Evolutionary conservation across 1,139 yeast genomes (phyloP).

Genomic region (Casaregolazyma suthepensis): DNA sequence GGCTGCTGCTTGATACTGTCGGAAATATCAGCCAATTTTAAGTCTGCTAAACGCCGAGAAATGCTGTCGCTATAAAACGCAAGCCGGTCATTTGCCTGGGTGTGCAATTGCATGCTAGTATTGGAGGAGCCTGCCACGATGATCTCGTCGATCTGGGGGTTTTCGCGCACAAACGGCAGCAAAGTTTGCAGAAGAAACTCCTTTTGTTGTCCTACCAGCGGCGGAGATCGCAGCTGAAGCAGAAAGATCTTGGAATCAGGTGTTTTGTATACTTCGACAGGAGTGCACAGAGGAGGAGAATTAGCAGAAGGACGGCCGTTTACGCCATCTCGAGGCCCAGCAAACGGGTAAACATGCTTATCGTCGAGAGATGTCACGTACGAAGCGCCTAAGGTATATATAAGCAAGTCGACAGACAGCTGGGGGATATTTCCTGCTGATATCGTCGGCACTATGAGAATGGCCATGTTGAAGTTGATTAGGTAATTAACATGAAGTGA

Average conservation of each 20-base stretch:
- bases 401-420: slow-evolving; percentile 63
- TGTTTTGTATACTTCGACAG: slow-evolving; percentile 44
- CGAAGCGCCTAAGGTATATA: slow-evolving; percentile 52
- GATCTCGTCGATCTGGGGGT: slow-evolving; percentile 30
- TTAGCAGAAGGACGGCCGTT: slow-evolving; percentile 11
- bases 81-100: slow-evolving; percentile 13
- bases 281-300: slow-evolving; percentile 45
- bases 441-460: slow-evolving; percentile 65
- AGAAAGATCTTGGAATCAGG: slow-evolving; percentile 37
- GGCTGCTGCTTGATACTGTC: slow-evolving; percentile 3
- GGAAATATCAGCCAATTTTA: slow-evolving; percentile 16
- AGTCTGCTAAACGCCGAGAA: slow-evolving; percentile 18
- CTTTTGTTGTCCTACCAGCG: slow-evolving; percentile 56
- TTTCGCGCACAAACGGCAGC: slow-evolving; percentile 41
- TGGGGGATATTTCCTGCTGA: slow-evolving; percentile 91
- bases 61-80: slow-evolving; percentile 15
- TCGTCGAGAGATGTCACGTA: slow-evolving; percentile 55
- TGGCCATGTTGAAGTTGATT: slow-evolving; percentile 5
- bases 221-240: slow-evolving; percentile 80
- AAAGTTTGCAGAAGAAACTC: slow-evolving; percentile 51
- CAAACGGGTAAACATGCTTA: slow-evolving; percentile 67
- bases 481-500: background rate
- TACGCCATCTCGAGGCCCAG: slow-evolving; percentile 64
- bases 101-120: slow-evolving; percentile 34
- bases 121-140: slow-evolving; percentile 68